These are phyloP conservation scores for Golubevia pallescens DNA, from an alignment of 1,284 basidiomycete species.

Conservation along the genomic window DNA sequence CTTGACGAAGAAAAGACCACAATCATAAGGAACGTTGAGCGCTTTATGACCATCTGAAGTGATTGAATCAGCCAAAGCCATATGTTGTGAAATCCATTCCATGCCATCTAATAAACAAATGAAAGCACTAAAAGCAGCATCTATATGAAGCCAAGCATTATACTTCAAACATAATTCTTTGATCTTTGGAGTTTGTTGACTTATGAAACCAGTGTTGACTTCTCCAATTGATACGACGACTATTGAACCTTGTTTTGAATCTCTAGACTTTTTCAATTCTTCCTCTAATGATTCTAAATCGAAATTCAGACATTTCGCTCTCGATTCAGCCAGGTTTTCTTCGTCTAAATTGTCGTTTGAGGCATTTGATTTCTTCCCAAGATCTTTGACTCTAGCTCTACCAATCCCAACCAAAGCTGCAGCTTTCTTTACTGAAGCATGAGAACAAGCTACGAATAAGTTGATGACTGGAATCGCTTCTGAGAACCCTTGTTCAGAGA, in stretches of 20 bases:
- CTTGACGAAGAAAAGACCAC: slow-evolving; percentile 68
- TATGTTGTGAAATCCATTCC: slow-evolving; percentile 58
- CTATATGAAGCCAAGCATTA: slow-evolving; percentile 68
- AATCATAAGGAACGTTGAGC: slow-evolving; percentile 68
- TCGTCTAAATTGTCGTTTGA: slow-evolving; percentile 20
- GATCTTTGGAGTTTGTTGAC: slow-evolving; percentile 56
- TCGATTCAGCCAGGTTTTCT: not conserved
- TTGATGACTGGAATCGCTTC: slow-evolving; percentile 66
- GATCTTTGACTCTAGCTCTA: slow-evolving; percentile 64
- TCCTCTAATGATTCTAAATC: slow-evolving; percentile 65
- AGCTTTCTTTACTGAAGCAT: slow-evolving; percentile 68
- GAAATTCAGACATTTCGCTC: slow-evolving; percentile 55
- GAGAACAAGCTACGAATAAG: slow-evolving; percentile 66
- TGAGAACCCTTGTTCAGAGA: slow-evolving; percentile 57
- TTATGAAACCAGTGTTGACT: slow-evolving; percentile 67
- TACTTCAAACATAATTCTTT: slow-evolving; percentile 65
- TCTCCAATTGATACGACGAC: slow-evolving; percentile 67
- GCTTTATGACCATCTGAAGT: slow-evolving; percentile 66
- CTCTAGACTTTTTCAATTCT: slow-evolving; percentile 45
- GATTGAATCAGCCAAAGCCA: slow-evolving; percentile 67
- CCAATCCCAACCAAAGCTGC: slow-evolving; percentile 68
- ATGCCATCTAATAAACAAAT: slow-evolving; percentile 66
- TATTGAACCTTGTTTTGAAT: slow-evolving; percentile 60
- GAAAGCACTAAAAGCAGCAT: slow-evolving; percentile 69
- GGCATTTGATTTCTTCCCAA: slow-evolving; percentile 29